Base-by-base conservation (phyloP, 2,329 filamentous ascomycete genomes). In the Paraconiothyrium sp. region DNA sequence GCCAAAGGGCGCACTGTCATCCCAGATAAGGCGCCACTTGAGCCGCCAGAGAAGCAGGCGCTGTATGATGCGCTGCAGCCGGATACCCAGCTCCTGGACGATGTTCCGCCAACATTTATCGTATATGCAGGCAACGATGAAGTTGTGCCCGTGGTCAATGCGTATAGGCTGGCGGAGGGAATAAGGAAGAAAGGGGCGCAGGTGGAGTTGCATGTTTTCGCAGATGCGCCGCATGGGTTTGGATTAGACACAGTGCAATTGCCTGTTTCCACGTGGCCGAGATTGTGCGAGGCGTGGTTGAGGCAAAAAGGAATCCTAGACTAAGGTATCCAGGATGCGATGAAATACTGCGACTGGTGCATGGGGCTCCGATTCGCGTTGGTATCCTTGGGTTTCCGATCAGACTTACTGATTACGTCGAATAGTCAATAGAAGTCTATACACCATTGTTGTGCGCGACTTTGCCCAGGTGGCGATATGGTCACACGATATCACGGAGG, bases 191-290 rank as follows among this genome's bases (percentile, higher is more conserved):
- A 43, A 2, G 64, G 65, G 27, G 61, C 39, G 3, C 22, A 35
- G 11, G 67, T 68, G 1, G 68, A 71, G 14, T 43, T 69, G n/a
- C 67, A 69, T 54, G 58, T 71, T 7, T 71, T 69, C 51, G 60
- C 58, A 14, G 66, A 69, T 37, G 68, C 68, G 37, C 68, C 67
- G 48, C 67, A 71, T 43, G 63, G 67, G 9, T 71, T 70, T 55
- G 68, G 55, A 2, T 7, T 70, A 11, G 68, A 72, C 48, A 69
- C 65, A 1, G 34, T 30, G 7, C 64, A 58, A 0, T 35, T 67
- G 35, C 67, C 68, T 10, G 67, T 68, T 0, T 61, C 57, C 35
- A 62, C 49, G 14, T 71, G 67, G 67, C 58, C 61, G 11, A 50
- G 10, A 11, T 52, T 69, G 46, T 69, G 67, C 57, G 65, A 68